A percentile compares a stretch with the other conserved stretches of the same genome.
Evolutionary conservation across 2,329 filamentous ascomycete species (phyloP).

Genomic region (Penicillium brevicompactum): DNA sequence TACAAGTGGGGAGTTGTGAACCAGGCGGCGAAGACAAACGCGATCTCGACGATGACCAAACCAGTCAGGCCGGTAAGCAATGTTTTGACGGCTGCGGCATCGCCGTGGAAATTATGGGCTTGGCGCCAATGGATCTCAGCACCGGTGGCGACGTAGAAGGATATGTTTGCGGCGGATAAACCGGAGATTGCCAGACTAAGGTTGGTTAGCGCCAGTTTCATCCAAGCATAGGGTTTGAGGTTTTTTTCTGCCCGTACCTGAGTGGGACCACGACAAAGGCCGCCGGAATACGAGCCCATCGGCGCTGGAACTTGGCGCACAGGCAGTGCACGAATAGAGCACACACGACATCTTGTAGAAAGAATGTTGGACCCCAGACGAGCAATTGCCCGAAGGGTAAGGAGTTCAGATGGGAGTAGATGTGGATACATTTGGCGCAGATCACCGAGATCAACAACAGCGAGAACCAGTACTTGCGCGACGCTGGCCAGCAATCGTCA

Average conservation of each 20-base stretch:
- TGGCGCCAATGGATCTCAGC: constrained; percentile 33
- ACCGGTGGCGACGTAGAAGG: constrained; percentile 27
- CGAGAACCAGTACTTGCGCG: constrained; percentile 26
- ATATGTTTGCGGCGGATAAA: constrained; percentile 27
- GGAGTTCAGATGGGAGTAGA: constrained; percentile 28
- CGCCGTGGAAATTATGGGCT: constrained; percentile 24
- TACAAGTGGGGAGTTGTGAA: constrained; percentile 19
- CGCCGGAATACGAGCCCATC: constrained; percentile 13
- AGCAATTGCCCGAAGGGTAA: constrained; percentile 19
- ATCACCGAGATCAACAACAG: constrained; percentile 25
- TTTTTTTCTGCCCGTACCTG: constrained; percentile 12
- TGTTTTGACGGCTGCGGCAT: constrained; percentile 25
- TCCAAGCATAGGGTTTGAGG: background rate
- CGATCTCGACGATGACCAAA: constrained; percentile 21
- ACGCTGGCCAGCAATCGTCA: constrained; percentile 20
- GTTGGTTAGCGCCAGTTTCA: background rate
- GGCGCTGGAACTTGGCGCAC: constrained; percentile 12
- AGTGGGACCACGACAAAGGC: constrained; percentile 9
- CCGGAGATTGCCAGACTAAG: constrained; percentile 24
- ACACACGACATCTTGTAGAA: constrained; percentile 24
- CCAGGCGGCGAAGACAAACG: constrained; percentile 18
- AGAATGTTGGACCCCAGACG: constrained; percentile 28
- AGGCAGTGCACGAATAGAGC: constrained; percentile 15
- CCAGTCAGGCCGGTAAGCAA: constrained; percentile 26
- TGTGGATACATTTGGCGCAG: constrained; percentile 26